Evolutionary conservation across 768 basidiomycete species (phyloP).

Genomic region (Suillus weaverae): DNA sequence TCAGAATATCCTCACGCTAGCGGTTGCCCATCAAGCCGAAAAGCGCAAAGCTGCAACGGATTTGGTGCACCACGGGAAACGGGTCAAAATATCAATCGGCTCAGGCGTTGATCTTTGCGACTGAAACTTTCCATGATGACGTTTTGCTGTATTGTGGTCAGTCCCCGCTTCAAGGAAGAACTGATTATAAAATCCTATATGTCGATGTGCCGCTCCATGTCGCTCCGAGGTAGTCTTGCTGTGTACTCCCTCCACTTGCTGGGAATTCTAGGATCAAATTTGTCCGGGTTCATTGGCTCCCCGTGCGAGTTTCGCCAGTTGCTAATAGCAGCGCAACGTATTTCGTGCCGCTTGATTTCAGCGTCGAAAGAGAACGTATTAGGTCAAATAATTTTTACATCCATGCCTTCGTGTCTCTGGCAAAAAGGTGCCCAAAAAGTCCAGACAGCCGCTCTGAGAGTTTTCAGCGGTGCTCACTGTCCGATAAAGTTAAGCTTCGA

Average conservation of each 20-base stretch:
- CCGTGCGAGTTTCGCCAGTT: neutral
- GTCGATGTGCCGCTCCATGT: neutral
- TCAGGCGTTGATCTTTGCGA: conserved; percentile 74
- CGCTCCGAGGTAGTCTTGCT: neutral
- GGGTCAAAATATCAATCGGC: conserved; percentile 70
- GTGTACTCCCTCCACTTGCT: neutral
- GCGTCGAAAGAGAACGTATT: neutral
- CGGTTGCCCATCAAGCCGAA: conserved; percentile 18
- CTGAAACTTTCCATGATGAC: conserved; percentile 31
- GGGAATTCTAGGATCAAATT: neutral
- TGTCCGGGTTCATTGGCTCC: neutral
- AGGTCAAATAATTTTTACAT: neutral
- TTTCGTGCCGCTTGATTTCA: neutral
- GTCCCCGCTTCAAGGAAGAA: neutral
- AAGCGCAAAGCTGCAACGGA: conserved; percentile 35
- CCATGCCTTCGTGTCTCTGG: neutral
- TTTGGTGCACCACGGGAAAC: conserved; percentile 42
- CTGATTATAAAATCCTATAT: neutral
- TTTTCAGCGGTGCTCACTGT: neutral
- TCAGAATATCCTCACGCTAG: conserved; percentile 26
- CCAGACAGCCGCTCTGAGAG: neutral
- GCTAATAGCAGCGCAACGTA: neutral
- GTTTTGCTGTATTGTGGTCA: conserved; percentile 9
- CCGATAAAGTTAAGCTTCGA: neutral
- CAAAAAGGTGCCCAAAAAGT: neutral